Conservation (phyloP, 768 basidiomycete species). For the Psilocybe sp. region DNA sequence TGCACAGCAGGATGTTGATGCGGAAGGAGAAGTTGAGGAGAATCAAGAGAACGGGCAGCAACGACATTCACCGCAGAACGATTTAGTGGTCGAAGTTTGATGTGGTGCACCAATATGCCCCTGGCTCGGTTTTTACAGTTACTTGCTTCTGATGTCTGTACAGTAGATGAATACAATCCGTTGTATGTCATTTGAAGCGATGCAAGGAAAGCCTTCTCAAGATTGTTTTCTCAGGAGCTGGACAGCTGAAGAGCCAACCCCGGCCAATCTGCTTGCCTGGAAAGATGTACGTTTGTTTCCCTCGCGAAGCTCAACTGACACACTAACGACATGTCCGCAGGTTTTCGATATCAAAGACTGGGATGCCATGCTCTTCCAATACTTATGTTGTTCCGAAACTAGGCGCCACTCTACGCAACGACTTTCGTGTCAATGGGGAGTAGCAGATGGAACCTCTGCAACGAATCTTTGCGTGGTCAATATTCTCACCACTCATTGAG, state of each 20-base stretch:
- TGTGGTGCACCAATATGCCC: neutral
- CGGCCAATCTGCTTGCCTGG: conserved; percentile 78
- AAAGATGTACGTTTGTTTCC: conserved; percentile 54
- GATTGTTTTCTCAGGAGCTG: conserved; percentile 73
- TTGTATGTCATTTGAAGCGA: too few species aligned
- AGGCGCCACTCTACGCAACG: conserved; percentile 73
- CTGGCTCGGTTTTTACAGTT: neutral
- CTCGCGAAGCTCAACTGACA: neutral
- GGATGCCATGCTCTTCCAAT: conserved; percentile 88
- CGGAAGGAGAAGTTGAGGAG: conserved; percentile 57
- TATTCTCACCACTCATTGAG: conserved; percentile 83
- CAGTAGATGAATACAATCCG: too few species aligned
- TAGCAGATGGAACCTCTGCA: conserved; percentile 86
- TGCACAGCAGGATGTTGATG: conserved; percentile 57
- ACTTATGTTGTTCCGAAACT: conserved; percentile 92
- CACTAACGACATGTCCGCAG: conserved; percentile 30
- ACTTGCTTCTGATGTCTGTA: too few species aligned
- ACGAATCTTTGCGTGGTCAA: conserved; percentile 77
- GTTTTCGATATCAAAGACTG: conserved; percentile 81
- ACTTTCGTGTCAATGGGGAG: conserved; percentile 84
- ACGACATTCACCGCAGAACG: conserved; percentile 7
- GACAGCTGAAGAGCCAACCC: conserved; percentile 68
- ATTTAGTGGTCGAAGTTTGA: conserved; percentile 12
- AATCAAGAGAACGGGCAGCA: conserved; percentile 1
- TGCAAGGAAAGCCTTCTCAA: too few species aligned